phyloP scores from a whole-genome alignment of 2,329 filamentous ascomycete species.

The Xylariaceae sp. region DNA sequence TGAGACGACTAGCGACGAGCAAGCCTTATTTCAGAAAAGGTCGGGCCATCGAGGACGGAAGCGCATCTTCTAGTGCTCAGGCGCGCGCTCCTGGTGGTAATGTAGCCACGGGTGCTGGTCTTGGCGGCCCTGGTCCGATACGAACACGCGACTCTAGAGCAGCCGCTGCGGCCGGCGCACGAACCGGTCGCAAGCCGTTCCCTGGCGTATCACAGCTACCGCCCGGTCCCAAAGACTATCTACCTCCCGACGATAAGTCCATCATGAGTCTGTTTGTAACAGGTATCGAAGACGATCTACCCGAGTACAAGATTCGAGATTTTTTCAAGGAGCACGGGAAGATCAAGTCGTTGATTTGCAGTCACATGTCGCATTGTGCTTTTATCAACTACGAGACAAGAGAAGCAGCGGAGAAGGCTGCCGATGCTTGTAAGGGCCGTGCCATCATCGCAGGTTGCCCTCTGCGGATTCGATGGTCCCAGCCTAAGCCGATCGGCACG shows the following conservation, averaged over 20 bases:
- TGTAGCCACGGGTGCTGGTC: slow-evolving; percentile 49
- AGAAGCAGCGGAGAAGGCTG: slow-evolving; percentile 78
- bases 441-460: slow-evolving; percentile 89
- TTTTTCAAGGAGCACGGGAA: slow-evolving; percentile 88
- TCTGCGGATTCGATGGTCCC: slow-evolving; percentile 84
- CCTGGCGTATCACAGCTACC: slow-evolving; percentile 68
- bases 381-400: slow-evolving; percentile 92
- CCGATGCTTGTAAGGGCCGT: slow-evolving; percentile 77
- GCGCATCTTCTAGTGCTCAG: slow-evolving; percentile 35
- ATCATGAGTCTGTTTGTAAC: slow-evolving; percentile 94
- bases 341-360: slow-evolving; percentile 88
- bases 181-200: slow-evolving; percentile 53
- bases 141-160: slow-evolving; percentile 64
- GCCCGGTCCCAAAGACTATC: slow-evolving; percentile 77
- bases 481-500: slow-evolving; percentile 83
- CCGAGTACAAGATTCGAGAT: slow-evolving; percentile 83
- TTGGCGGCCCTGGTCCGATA: slow-evolving; percentile 68
- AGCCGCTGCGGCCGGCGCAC: slow-evolving; percentile 45
- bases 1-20: slow-evolving; percentile 79
- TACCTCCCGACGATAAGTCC: slow-evolving; percentile 75
- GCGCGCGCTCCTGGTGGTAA: slow-evolving; percentile 41
- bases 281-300: slow-evolving; percentile 91
- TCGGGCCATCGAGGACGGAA: slow-evolving; percentile 60
- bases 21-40: slow-evolving; percentile 95
- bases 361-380: slow-evolving; percentile 93